Conservation (phyloP, 73 alveolate species). For the Breviolum minutum region DNA sequence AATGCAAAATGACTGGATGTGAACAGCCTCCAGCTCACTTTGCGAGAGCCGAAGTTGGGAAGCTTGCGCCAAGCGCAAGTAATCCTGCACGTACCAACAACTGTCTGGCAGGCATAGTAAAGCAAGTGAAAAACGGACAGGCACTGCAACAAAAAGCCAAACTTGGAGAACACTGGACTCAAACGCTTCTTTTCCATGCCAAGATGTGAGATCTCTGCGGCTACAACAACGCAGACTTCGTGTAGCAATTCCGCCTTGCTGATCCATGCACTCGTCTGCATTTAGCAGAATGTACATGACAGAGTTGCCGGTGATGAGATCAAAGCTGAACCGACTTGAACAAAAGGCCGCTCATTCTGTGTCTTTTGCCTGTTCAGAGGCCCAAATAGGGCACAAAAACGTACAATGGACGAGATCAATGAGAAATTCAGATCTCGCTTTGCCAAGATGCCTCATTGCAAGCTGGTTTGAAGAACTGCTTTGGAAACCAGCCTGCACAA, state of each 20-base stretch:
- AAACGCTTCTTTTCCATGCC: neutral
- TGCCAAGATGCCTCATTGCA: neutral
- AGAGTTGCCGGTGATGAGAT: neutral
- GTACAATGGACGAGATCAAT: too few species aligned
- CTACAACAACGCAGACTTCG: neutral
- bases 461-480: conserved; percentile 12
- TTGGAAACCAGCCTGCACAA: conserved; percentile 62
- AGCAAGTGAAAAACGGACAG: neutral
- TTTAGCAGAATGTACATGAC: conserved; percentile 46
- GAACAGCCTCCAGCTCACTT: conserved; percentile 55
- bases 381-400: too few species aligned
- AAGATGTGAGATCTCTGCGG: neutral
- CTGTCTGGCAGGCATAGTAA: neutral
- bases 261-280: conserved; percentile 65
- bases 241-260: conserved; percentile 15
- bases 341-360: neutral
- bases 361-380: neutral
- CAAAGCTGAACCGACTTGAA: neutral
- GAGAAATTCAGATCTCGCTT: neutral
- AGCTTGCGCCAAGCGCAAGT: conserved; percentile 91
- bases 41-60: conserved; percentile 84
- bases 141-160: neutral
- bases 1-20: neutral
- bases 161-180: neutral
- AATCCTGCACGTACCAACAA: conserved; percentile 20